Evolutionary conservation across 129 eudicot genomes (phyloP).

Genomic region (Flaveria ramosissima): DNA sequence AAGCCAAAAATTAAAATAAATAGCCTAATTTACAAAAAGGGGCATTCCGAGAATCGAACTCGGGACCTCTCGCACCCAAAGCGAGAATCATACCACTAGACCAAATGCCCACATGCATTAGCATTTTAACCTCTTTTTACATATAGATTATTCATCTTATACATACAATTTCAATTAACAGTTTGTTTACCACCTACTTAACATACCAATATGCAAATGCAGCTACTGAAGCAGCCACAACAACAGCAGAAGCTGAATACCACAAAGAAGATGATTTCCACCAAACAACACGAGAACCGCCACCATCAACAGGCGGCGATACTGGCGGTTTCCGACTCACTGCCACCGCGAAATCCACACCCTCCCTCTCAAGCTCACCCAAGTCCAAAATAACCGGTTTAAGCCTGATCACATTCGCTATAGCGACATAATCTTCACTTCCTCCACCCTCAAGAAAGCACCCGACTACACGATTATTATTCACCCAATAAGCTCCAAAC

Average conservation of each 20-base stretch:
- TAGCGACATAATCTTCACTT: conserved; percentile 68
- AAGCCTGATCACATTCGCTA: conserved; percentile 65
- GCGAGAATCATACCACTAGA: conserved; percentile 93
- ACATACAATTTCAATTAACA: not conserved
- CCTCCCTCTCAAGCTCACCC: conserved; percentile 58
- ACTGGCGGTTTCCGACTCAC: conserved; percentile 37
- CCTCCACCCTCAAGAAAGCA: conserved; percentile 95
- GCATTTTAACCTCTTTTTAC: not conserved
- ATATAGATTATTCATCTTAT: not conserved
- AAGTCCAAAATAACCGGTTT: conserved; percentile 55
- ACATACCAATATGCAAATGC: conserved; percentile 84
- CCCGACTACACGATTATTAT: conserved; percentile 63
- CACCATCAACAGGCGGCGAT: conserved; percentile 19
- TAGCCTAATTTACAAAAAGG: conserved; percentile 6
- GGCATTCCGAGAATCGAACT: conserved; percentile 96
- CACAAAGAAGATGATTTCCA: conserved; percentile 53
- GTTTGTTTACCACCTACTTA: conserved; percentile 33
- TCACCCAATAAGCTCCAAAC: conserved; percentile 85
- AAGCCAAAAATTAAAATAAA: no score
- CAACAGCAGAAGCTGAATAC: conserved; percentile 77
- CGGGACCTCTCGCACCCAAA: conserved; percentile 99
- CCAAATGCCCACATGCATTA: conserved; percentile 5
- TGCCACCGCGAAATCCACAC: conserved; percentile 54
- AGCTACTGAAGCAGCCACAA: conserved; percentile 67
- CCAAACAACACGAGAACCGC: conserved; percentile 5